phyloP scores from a whole-genome alignment of 2,329 filamentous ascomycete genomes.

The Malbranchea cinnamomea region DNA sequence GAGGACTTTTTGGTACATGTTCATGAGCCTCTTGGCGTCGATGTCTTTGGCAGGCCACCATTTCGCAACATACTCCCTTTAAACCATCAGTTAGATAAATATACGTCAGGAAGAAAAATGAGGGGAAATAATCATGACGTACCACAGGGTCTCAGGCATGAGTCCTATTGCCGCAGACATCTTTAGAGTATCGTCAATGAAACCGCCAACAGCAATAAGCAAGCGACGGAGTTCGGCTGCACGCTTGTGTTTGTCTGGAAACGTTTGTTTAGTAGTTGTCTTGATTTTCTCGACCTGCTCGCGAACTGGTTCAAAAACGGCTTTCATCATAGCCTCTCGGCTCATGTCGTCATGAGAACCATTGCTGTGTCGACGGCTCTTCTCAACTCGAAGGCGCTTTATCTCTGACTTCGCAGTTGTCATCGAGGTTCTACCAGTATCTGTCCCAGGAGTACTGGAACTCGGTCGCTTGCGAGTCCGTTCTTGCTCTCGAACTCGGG shows the following conservation, averaged over 20 bases:
- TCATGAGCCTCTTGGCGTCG: constrained; percentile 9
- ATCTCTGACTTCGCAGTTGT: constrained; percentile 2
- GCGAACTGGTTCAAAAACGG: constrained; percentile 33
- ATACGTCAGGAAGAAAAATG: constrained; percentile 1
- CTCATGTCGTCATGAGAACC: too few relatives aligned
- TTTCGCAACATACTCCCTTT: constrained; percentile 30
- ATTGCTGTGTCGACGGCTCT: constrained; percentile 13
- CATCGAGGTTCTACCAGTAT: constrained; percentile 1
- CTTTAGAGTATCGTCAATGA: constrained; percentile 27
- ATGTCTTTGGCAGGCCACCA: constrained; percentile 32
- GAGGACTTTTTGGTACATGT: constrained; percentile 10
- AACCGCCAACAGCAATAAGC: constrained; percentile 31
- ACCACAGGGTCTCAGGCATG: constrained; percentile 32
- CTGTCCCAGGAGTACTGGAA: background rate
- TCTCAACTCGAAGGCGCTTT: constrained; percentile 12
- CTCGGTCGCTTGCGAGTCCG: constrained; percentile 2
- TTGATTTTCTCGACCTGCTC: constrained; percentile 30
- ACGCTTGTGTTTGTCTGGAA: constrained; percentile 28
- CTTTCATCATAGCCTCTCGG: constrained; percentile 27
- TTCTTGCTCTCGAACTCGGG: constrained; percentile 29
- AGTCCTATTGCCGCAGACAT: constrained; percentile 24
- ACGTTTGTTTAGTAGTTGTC: constrained; percentile 30
- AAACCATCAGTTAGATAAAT: background rate
- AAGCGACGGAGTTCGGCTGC: constrained; percentile 29
- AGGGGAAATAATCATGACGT: constrained; percentile 12